A percentile compares a stretch with the other conserved stretches of the same genome.
These are phyloP conservation scores for Capronia coronata DNA, from an alignment of 2,329 filamentous ascomycete species.

Conservation along the genomic window DNA sequence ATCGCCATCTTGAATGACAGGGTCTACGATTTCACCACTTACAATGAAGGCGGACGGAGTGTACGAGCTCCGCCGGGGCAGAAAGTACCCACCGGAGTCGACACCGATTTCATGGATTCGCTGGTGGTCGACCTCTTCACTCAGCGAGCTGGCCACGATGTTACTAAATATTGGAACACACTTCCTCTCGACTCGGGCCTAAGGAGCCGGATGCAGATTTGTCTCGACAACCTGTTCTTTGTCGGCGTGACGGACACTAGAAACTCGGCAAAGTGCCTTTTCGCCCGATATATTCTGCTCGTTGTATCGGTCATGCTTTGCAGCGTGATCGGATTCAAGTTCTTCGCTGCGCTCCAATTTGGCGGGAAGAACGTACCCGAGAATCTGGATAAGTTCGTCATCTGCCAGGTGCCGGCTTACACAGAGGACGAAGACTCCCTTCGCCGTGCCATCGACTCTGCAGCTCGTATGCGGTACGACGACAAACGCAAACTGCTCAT, in stretches of 20 bases:
- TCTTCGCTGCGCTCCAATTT: slow-evolving; percentile 92
- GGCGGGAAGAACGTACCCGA: slow-evolving; percentile 85
- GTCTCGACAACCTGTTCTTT: slow-evolving; percentile 91
- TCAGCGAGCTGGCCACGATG: slow-evolving; percentile 65
- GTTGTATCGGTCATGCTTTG: slow-evolving; percentile 75
- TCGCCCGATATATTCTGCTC: slow-evolving; percentile 82
- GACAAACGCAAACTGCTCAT: slow-evolving; percentile 95
- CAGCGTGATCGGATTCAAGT: slow-evolving; percentile 86
- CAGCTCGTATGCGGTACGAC: slow-evolving; percentile 91
- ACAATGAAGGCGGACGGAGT: slow-evolving; percentile 66
- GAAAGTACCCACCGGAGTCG: slow-evolving; percentile 42
- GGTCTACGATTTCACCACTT: slow-evolving; percentile 86
- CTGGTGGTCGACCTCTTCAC: slow-evolving; percentile 71
- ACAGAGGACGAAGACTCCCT: slow-evolving; percentile 98
- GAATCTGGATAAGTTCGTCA: slow-evolving; percentile 96
- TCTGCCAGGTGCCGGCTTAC: slow-evolving; percentile 95
- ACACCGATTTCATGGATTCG: slow-evolving; percentile 74
- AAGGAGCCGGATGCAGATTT: slow-evolving; percentile 66
- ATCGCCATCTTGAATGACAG: slow-evolving; percentile 72
- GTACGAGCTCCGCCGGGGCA: slow-evolving; percentile 53
- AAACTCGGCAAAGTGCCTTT: slow-evolving; percentile 76
- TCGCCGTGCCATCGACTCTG: slow-evolving; percentile 92
- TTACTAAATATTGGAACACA: slow-evolving; percentile 74
- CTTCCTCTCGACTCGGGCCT: slow-evolving; percentile 53
- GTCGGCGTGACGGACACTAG: slow-evolving; percentile 86